A percentile compares a stretch with the other conserved stretches of the same genome.
phyloP scores from a whole-genome alignment of 2,329 filamentous ascomycete species.

The Exophiala oligosperma region DNA sequence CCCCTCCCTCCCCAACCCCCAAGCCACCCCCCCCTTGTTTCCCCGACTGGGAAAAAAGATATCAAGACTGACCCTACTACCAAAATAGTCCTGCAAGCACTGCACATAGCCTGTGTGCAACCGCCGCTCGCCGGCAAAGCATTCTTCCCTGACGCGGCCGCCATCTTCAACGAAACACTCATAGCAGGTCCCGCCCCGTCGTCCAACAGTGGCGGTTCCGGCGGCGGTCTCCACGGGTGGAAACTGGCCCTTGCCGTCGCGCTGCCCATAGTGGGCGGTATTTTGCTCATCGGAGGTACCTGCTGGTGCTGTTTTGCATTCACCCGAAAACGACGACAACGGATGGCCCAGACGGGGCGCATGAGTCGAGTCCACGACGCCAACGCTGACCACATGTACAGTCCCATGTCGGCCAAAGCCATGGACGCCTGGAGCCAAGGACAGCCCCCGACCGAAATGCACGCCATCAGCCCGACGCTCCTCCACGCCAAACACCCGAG shows the following conservation, averaged over 20 bases:
- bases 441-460: slow-evolving; percentile 27
- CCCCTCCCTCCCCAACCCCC: neutral
- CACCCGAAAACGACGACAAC: slow-evolving; percentile 43
- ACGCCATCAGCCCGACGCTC: slow-evolving; percentile 21
- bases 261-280: slow-evolving; percentile 44
- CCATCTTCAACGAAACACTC: slow-evolving; percentile 43
- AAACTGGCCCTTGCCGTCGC: slow-evolving; percentile 44
- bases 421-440: slow-evolving; percentile 15
- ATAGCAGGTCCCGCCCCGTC: slow-evolving; percentile 28
- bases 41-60: neutral
- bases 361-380: slow-evolving; percentile 28
- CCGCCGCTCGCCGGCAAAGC: slow-evolving; percentile 35
- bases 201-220: slow-evolving; percentile 24
- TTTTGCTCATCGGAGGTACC: slow-evolving; percentile 36
- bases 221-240: slow-evolving; percentile 23
- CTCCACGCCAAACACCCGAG: slow-evolving; percentile 22
- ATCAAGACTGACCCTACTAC: no score
- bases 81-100: slow-evolving; percentile 43
- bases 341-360: slow-evolving; percentile 29
- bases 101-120: slow-evolving; percentile 47
- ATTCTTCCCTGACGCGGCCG: slow-evolving; percentile 41
- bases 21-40: neutral
- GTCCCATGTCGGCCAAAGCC: slow-evolving; percentile 21
- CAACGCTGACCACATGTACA: slow-evolving; percentile 20
- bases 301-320: slow-evolving; percentile 44